Conservation (phyloP, 208 protist species). For the Trypanosoma scelopori region DNA sequence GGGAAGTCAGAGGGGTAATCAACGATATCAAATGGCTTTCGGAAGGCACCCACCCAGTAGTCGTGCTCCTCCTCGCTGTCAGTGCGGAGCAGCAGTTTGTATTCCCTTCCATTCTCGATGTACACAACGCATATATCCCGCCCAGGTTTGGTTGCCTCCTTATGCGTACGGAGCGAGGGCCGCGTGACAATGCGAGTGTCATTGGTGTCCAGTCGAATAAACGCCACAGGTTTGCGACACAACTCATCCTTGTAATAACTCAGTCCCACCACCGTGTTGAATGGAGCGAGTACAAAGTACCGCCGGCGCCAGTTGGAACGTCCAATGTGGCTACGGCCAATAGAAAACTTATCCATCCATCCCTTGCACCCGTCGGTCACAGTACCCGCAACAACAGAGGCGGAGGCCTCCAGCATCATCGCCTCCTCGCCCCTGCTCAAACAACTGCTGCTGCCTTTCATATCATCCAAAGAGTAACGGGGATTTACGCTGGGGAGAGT, state of each 20-base stretch:
- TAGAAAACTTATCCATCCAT: conserved; percentile 67
- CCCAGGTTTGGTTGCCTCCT: conserved; percentile 47
- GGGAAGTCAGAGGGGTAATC: conserved; percentile 33
- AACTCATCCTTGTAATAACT: conserved; percentile 61
- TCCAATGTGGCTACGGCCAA: conserved; percentile 40
- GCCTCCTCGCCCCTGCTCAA: conserved; percentile 7
- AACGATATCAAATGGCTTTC: conserved; percentile 33
- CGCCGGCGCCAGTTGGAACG: conserved; percentile 56
- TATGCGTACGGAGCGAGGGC: conserved; percentile 51
- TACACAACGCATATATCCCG: conserved; percentile 62
- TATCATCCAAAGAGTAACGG: background rate
- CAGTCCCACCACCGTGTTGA: conserved; percentile 40
- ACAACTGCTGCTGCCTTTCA: conserved; percentile 15
- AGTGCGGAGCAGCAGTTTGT: conserved; percentile 53
- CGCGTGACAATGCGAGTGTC: conserved; percentile 57
- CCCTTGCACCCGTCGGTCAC: conserved; percentile 36
- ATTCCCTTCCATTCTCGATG: conserved; percentile 46
- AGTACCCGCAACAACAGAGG: conserved; percentile 10
- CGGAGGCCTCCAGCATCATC: conserved; percentile 9
- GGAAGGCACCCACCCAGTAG: conserved; percentile 37
- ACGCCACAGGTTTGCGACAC: conserved; percentile 42
- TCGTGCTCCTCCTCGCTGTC: conserved; percentile 33
- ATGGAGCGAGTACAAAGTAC: conserved; percentile 50
- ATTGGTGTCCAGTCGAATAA: conserved; percentile 39
- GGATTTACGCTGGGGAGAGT: conserved; percentile 8